Base-by-base conservation (phyloP, 176 grass and related monocot genomes). In the Triticum monococcum region DNA sequence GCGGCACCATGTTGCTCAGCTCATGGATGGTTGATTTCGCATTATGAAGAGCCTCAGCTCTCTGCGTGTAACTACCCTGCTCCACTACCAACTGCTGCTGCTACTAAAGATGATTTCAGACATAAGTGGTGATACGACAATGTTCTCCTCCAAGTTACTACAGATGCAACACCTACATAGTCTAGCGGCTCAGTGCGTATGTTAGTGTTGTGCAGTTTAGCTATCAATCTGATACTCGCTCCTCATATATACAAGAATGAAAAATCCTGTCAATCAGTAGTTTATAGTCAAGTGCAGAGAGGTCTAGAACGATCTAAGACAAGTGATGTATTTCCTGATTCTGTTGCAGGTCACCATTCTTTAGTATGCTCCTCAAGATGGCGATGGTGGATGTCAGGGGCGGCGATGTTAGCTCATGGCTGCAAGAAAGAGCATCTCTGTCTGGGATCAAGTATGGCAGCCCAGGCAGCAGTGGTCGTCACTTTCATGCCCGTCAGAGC, bases 21-120 rank as follows among this genome's bases (percentile, higher is more conserved):
- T 97, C 92, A 91, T 91, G 90, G 79, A 97, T 97, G 68, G 90
- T 97, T 56, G 95, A 97, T 85, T 97, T 91, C 8, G 90, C 92
- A 88, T 93, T 97, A 83, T 97, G 95, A 85, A 97, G 95, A 87
- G 90, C 90, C 67, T 93, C 95, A 25, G 95, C 81, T 84, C 92
- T 95, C 89, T 97, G 92, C 92, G 86, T 93, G 74, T 95, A 97
- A 87, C 78, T 95, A 64, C 92, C 95, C 84, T 94, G 90, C 31
- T 97, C 90, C 72, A 88, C 87, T 38, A 84, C 87, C 79, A 97
- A 52, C 77, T 97, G 89, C 77, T 97, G 87, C 63, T 94, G 92
- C 33, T 93, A 89, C 68, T 97, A 7, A 17, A 52, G 48, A 54
- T 54, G 50, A 18, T 54, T 54, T 54, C 16, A 54, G 50, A 54